These are phyloP conservation scores for Pleurotus eryngii DNA, from an alignment of 768 basidiomycete species.

Conservation along the genomic window DNA sequence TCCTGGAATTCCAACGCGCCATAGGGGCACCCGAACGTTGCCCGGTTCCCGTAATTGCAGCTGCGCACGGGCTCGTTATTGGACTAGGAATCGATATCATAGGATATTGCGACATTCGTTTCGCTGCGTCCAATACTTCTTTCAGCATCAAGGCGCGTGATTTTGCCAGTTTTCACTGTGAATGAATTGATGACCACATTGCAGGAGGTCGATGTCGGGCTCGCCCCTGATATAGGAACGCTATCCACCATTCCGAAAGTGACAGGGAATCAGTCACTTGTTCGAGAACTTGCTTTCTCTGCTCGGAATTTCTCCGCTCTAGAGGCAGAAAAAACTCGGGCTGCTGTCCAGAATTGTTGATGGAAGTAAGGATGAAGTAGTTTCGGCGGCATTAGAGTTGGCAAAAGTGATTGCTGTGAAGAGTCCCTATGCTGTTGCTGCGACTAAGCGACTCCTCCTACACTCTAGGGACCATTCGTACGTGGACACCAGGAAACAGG, in stretches of 20 bases:
- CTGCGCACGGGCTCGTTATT: slow-evolving; percentile 69
- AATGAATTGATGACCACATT: slow-evolving; percentile 14
- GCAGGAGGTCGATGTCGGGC: slow-evolving; percentile 83
- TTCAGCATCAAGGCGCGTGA: slow-evolving; percentile 72
- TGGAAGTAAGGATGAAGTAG: slow-evolving; percentile 65
- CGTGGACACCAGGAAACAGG: slow-evolving; percentile 14
- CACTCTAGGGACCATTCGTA: slow-evolving; percentile 81
- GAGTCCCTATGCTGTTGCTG: slow-evolving; percentile 73
- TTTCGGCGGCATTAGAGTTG: slow-evolving; percentile 60
- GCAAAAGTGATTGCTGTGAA: slow-evolving; percentile 68
- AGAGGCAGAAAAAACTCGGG: slow-evolving; percentile 66
- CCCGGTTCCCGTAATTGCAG: slow-evolving; percentile 79
- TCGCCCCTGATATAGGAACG: slow-evolving; percentile 87
- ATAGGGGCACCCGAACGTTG: slow-evolving; percentile 68
- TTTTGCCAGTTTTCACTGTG: neutral
- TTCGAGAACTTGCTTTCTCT: slow-evolving; percentile 75
- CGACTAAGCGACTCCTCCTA: slow-evolving; percentile 74
- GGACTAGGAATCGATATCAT: slow-evolving; percentile 82
- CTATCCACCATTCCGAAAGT: slow-evolving; percentile 80
- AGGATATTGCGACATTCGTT: slow-evolving; percentile 73
- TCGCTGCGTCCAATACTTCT: slow-evolving; percentile 54
- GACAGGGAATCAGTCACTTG: slow-evolving; percentile 67
- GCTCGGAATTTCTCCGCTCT: slow-evolving; percentile 63
- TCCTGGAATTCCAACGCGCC: slow-evolving; percentile 64
- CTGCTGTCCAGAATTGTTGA: slow-evolving; percentile 69